A percentile compares a stretch with the other conserved stretches of the same genome.
Conservation (phyloP, 176 grass and related monocot species). For the Pontederia crassipes region DNA sequence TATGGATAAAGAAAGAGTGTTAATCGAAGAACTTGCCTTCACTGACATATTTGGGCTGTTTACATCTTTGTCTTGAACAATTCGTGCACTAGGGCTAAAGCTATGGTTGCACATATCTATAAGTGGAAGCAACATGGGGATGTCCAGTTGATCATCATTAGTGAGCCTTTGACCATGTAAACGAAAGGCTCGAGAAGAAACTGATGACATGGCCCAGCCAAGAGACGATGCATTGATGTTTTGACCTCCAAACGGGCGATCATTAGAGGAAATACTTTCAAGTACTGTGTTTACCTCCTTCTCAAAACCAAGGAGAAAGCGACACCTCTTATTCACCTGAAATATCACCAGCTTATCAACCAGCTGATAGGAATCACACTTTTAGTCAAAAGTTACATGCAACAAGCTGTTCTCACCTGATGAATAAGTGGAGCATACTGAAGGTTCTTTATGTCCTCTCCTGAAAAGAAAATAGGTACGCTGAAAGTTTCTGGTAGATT, state of each 20-base stretch:
- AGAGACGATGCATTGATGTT: constrained; percentile 72
- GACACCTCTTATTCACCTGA: constrained; percentile 91
- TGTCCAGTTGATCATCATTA: constrained; percentile 24
- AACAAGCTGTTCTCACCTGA: constrained; percentile 34
- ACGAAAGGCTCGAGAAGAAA: constrained; percentile 83
- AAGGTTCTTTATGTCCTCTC: constrained; percentile 79
- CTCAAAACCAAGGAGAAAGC: constrained; percentile 78
- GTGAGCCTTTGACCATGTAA: constrained; percentile 44
- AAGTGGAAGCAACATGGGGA: constrained; percentile 84
- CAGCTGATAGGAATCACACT: not conserved
- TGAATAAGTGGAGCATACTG: constrained; percentile 80
- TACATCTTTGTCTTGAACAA: constrained; percentile 69
- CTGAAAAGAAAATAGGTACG: constrained; percentile 62
- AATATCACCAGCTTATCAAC: constrained; percentile 15
- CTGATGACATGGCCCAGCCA: constrained; percentile 91
- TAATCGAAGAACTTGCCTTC: constrained; percentile 40
- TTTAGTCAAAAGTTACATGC: constrained; percentile 9
- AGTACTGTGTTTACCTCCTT: constrained; percentile 44
- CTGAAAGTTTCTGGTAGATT: constrained; percentile 77
- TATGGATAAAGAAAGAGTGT: not conserved
- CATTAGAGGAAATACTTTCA: constrained; percentile 10
- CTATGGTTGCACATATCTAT: constrained; percentile 99
- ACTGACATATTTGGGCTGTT: constrained; percentile 63
- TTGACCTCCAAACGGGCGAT: constrained; percentile 83
- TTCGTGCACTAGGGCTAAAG: constrained; percentile 69